Conservation (phyloP, 306 rosid species). For the Nissolia schottii region DNA sequence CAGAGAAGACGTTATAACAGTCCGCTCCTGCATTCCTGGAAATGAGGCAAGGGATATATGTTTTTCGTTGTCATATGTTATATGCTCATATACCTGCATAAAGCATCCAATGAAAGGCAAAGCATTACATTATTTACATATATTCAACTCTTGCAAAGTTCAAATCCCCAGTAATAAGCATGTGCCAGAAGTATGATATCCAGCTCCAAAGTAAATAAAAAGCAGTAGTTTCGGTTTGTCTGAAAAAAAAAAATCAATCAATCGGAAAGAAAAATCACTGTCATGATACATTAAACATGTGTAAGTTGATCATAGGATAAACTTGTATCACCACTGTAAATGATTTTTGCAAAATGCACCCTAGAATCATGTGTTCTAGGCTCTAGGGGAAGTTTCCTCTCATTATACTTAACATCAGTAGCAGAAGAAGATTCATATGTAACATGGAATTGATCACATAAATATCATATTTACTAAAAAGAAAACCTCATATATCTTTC, state of each 20-base stretch:
- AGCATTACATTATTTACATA: not conserved
- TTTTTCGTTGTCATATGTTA: constrained; percentile 51
- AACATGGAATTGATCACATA: constrained; percentile 3
- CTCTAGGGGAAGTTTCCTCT: not conserved
- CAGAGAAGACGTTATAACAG: constrained; percentile 78
- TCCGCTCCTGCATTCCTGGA: constrained; percentile 76
- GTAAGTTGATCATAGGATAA: not conserved
- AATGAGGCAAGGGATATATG: constrained; percentile 78
- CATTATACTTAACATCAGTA: not conserved
- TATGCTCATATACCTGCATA: constrained; percentile 68
- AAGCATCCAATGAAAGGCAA: constrained; percentile 8
- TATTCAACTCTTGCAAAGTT: not conserved
- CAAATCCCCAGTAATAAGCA: not conserved
- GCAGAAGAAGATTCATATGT: not conserved
- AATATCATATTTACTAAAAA: not conserved
- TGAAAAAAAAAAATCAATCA: not conserved
- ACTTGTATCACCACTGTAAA: not conserved
- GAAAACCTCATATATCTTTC: not conserved
- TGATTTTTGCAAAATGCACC: not conserved
- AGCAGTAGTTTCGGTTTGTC: not conserved
- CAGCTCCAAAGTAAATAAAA: constrained; percentile 1
- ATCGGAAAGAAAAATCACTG: not conserved
- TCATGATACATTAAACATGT: not conserved
- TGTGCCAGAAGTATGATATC: not conserved
- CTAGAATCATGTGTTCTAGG: not conserved